Conservation (phyloP, 2,329 filamentous ascomycete genomes). For the Arachnomyces sp. region DNA sequence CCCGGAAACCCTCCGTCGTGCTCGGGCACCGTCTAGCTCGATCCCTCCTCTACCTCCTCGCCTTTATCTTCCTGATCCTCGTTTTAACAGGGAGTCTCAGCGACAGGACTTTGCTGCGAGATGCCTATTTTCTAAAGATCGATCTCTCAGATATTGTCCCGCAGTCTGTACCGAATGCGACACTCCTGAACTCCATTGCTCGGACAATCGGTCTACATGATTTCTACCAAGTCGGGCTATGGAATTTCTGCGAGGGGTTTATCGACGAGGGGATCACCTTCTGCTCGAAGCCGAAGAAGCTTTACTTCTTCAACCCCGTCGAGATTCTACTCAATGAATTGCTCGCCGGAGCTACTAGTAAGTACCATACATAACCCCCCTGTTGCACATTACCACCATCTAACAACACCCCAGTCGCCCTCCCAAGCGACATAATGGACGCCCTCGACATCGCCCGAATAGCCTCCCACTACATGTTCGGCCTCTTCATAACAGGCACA, state of each 20-base stretch:
- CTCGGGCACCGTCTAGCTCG: constrained; percentile 56
- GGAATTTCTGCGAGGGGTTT: constrained; percentile 89
- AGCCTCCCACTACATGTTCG: constrained; percentile 81
- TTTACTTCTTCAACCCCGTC: constrained; percentile 91
- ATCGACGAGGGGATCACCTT: constrained; percentile 57
- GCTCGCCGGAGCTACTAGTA: constrained; percentile 68
- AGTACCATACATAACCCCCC: constrained; percentile 18
- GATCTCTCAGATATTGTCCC: constrained; percentile 76
- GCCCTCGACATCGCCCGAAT: constrained; percentile 66
- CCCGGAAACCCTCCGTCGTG: constrained; percentile 24
- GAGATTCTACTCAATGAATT: constrained; percentile 71
- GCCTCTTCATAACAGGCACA: constrained; percentile 66
- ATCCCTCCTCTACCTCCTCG: constrained; percentile 62
- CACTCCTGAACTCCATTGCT: constrained; percentile 78
- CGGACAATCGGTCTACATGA: constrained; percentile 81
- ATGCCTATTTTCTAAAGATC: constrained; percentile 78
- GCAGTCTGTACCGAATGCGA: constrained; percentile 59
- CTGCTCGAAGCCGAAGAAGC: constrained; percentile 60
- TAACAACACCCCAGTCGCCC: constrained; percentile 47
- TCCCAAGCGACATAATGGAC: constrained; percentile 64
- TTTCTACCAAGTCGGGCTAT: constrained; percentile 87
- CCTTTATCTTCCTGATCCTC: constrained; percentile 70
- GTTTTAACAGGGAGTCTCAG: constrained; percentile 70
- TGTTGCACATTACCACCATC: too few species aligned
- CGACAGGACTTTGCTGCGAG: constrained; percentile 51